These are phyloP conservation scores for Syncephalastrum racemosum DNA, from an alignment of 371 early-diverging fungal species.

Conservation along the genomic window DNA sequence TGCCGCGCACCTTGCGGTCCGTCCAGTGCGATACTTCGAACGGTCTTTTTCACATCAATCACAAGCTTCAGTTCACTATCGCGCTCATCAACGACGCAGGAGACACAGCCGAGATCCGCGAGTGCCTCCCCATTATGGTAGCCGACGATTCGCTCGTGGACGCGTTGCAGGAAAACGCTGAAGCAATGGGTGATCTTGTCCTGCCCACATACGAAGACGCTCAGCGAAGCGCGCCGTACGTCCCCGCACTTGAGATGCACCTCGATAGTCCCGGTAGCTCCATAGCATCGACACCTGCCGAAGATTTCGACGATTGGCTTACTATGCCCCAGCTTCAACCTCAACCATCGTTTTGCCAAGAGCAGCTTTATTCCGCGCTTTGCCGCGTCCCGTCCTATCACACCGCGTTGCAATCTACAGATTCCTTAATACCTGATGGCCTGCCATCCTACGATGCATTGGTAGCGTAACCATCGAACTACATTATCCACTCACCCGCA, in stretches of 20 bases:
- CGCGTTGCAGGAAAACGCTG: background rate
- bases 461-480: background rate
- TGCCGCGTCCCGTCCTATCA: slow-evolving; percentile 14
- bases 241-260: slow-evolving; percentile 5
- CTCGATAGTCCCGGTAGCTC: slow-evolving; percentile 3
- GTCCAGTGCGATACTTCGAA: slow-evolving; percentile 33
- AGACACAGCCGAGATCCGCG: slow-evolving; percentile 27
- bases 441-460: slow-evolving; percentile 11
- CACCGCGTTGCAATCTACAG: slow-evolving; percentile 11
- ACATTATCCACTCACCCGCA: slow-evolving; percentile 1
- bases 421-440: slow-evolving; percentile 2
- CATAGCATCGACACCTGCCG: slow-evolving; percentile 5
- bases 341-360: background rate
- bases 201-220: slow-evolving; percentile 16
- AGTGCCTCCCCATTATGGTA: slow-evolving; percentile 31
- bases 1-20: slow-evolving; percentile 27
- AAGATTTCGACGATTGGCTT: slow-evolving; percentile 10
- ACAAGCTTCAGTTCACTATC: slow-evolving; percentile 39
- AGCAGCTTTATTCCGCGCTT: background rate
- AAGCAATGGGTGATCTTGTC: background rate
- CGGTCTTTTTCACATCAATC: slow-evolving; percentile 28
- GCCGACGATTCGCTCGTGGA: slow-evolving; percentile 6
- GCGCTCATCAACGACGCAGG: slow-evolving; percentile 27
- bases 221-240: background rate
- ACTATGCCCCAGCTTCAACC: slow-evolving; percentile 1